Evolutionary conservation across 2,329 filamentous ascomycete species (phyloP).

Genomic region (Chaetomium sp.): DNA sequence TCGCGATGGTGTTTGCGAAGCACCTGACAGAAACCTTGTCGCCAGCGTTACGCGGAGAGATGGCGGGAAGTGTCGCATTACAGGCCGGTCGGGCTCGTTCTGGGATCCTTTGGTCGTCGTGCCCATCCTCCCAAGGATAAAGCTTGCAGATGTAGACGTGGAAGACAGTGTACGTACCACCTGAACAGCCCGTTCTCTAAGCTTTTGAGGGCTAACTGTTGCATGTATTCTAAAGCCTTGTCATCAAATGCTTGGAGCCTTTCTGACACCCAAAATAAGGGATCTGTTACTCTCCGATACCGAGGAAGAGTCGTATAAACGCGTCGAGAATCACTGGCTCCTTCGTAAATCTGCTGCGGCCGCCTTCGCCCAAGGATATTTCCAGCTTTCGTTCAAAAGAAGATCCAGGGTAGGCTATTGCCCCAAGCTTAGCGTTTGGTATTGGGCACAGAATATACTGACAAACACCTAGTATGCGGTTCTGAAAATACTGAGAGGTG

Average conservation of each 20-base stretch:
- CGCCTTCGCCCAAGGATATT: constrained; percentile 3
- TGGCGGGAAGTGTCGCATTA: constrained; percentile 9
- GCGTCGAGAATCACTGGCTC: constrained; percentile 3
- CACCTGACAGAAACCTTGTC: background rate
- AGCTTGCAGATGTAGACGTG: background rate
- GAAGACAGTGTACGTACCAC: background rate
- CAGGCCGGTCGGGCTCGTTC: background rate
- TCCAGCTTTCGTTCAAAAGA: constrained; percentile 4
- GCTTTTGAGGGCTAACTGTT: background rate
- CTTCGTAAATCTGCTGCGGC: constrained; percentile 11
- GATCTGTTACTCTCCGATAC: background rate
- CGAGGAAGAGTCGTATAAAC: background rate
- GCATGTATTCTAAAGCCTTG: background rate
- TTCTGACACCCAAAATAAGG: background rate
- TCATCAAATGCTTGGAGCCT: constrained; percentile 1
- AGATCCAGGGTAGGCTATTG: background rate
- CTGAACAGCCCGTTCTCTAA: background rate
- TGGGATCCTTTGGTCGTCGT: constrained; percentile 8
- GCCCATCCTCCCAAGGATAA: background rate
- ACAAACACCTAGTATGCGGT: background rate
- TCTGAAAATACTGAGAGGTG: background rate
- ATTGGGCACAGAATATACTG: background rate
- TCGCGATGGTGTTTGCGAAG: background rate
- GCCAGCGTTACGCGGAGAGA: background rate
- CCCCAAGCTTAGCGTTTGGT: background rate